Evolutionary conservation across 306 rosid genomes (phyloP), one percentile per base, ranked within the genome.

Genomic region (Cicer cuneatum): DNA sequence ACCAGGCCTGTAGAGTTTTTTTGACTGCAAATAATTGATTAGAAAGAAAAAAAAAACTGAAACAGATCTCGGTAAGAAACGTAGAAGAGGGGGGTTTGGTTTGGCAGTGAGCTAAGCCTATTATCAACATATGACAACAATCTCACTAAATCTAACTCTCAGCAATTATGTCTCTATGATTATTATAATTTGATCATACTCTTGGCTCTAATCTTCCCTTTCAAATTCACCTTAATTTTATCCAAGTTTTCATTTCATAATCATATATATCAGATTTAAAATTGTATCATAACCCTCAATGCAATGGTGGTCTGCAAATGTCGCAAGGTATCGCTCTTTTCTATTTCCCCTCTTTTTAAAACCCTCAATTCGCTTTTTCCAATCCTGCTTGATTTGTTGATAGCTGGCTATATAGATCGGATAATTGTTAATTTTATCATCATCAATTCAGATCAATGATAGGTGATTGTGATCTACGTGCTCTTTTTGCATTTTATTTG

Each of bases 281-380:
- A 39, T 77, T 77, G 21, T 63, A 69, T 51, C 82, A 12, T 70
- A 12, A 72, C 82, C 56, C 81, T 82, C 71, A 82, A 75, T 87
- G 93, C 89, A 85, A 94, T 94, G 99, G 99, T 94, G 88, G 99
- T 94, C 90, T 94, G 99, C 93, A 94, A 92, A 89, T 94, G 99
- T 90, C 97, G 97, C 83, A 94, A 94, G 96, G 99, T 94, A 62
- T 62, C 71, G 3, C 16, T 38, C 43, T 38, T 38, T 47, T 67
- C 80, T 71, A 68, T 41, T 15, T 63, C 60, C 15, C 10, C 38
- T 41, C 56, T 35, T 61, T 56, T 69, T 41, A 37, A 41, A 51
- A 14, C 61, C 71, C 68, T 72, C 37, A 60, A 69, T 80, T 78
- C 69, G 4, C 39, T 74, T 83, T 35, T 39, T 40, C 16, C 42